Evolutionary conservation across 2,329 filamentous ascomycete genomes (phyloP), one percentile per base, ranked within the genome.

Genomic region (Clonostachys solani): DNA sequence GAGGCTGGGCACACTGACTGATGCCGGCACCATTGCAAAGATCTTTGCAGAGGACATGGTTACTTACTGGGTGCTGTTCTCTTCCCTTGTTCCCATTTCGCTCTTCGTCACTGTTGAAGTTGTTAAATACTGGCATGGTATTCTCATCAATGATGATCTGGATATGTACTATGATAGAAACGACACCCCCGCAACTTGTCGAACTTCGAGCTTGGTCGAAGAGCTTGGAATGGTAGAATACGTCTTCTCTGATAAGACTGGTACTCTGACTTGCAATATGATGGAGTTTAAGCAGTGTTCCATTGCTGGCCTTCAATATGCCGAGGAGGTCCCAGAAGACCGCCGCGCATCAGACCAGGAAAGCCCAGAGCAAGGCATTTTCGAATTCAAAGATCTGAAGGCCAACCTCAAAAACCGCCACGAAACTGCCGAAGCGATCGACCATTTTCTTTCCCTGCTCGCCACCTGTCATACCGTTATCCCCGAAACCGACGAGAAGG

Each of bases 221-320:
- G 95, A 99, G 62, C 72, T 99, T 41, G 94, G 94, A 47, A 96
- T 97, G 79, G 95, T 99, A 41, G 94, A 97, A 61, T 99, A 95
- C 60, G 94, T 99, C 53, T 99, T 99, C 65, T 96, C 91, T 1
- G 92, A 97, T 74, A 97, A 97, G 74, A 97, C 92, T 2, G 92
- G 92, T 40, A 97, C 92, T 5, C 73, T 97, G 59, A 97, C 92
- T n/a, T 95, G 92, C 70, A 97, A 97, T 62, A 85, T 90, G 78
- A 97, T 99, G 94, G 92, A 97, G 66, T 99, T 97, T 67, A 91
- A 91, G 63, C 91, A 97, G 66, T 95, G 89, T 60, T 87, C 88
- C 1, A 97, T 99, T 60, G 89, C 83, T 23, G 94, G 94, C 23
- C 85, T 97, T 46, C 92, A 96, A 68, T 99, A 99, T 61, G 87